These are phyloP conservation scores for Cryptosporidium muris DNA, from an alignment of 169 alveolate genomes.

Conservation along the genomic window DNA sequence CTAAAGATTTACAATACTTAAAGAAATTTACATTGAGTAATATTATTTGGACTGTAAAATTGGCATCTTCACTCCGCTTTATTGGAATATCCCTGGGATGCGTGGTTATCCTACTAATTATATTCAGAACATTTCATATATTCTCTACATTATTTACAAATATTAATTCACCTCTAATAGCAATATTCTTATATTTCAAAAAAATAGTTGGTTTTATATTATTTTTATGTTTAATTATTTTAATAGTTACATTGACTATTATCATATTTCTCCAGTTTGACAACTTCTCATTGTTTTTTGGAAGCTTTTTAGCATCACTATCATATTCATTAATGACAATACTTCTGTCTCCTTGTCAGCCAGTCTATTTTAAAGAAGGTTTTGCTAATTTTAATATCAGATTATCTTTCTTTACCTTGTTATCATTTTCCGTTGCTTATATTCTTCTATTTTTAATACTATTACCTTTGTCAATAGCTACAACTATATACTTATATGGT, in stretches of 20 bases:
- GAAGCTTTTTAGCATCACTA: constrained; percentile 19
- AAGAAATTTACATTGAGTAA: constrained; percentile 20
- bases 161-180: constrained; percentile 40
- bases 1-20: constrained; percentile 1
- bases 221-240: constrained; percentile 10
- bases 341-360: constrained; percentile 33
- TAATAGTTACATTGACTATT: constrained; percentile 41
- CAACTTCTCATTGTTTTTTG: constrained; percentile 13
- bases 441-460: constrained; percentile 6
- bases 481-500: constrained; percentile 44
- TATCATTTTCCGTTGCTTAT: constrained; percentile 22
- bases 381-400: not conserved
- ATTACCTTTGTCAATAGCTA: constrained; percentile 57
- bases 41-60: constrained; percentile 25
- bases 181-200: constrained; percentile 34
- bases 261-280: constrained; percentile 37
- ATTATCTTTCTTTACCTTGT: constrained; percentile 8
- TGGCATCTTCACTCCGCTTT: constrained; percentile 33
- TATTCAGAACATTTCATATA: constrained; percentile 56
- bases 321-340: constrained; percentile 16
- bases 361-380: not conserved
- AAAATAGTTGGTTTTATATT: constrained; percentile 38
- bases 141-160: constrained; percentile 50
- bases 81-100: constrained; percentile 37
- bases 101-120: constrained; percentile 25